These are phyloP conservation scores for Tetrapisispora arboricola DNA, from an alignment of 805 yeast genomes.

Conservation along the genomic window DNA sequence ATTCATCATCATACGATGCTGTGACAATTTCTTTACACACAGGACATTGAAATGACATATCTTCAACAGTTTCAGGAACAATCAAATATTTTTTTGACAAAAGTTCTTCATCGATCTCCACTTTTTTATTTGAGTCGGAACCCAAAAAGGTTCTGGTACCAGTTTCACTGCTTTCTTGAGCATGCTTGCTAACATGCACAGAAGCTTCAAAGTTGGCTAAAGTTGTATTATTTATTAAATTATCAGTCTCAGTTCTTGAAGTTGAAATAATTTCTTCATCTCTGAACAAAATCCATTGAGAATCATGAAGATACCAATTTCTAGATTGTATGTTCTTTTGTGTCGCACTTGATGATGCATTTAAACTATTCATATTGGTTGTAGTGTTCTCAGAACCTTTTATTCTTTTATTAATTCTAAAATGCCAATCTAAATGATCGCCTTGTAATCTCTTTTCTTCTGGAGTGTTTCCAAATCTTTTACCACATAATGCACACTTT, in stretches of 20 bases:
- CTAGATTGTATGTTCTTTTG: conserved; percentile 51
- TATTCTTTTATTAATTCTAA: conserved; percentile 74
- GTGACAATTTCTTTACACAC: conserved; percentile 57
- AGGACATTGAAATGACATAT: conserved; percentile 51
- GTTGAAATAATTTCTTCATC: conserved; percentile 52
- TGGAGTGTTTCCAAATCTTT: conserved; percentile 56
- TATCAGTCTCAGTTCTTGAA: conserved; percentile 5
- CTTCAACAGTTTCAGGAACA: conserved; percentile 54
- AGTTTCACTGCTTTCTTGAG: not conserved
- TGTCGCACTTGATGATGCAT: conserved; percentile 7
- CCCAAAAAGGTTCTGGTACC: not conserved
- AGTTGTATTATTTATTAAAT: conserved; percentile 4
- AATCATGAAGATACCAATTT: conserved; percentile 68
- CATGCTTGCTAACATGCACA: conserved; percentile 1
- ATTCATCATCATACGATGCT: conserved; percentile 61
- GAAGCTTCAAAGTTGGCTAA: conserved; percentile 1
- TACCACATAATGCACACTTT: conserved; percentile 86
- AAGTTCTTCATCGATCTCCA: conserved; percentile 21
- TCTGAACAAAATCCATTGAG: conserved; percentile 62
- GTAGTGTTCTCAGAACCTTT: conserved; percentile 30
- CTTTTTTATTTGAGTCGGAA: conserved; percentile 7
- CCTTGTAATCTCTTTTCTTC: conserved; percentile 45
- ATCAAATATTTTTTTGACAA: conserved; percentile 42
- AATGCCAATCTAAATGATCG: conserved; percentile 91
- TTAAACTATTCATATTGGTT: conserved; percentile 5